Base-by-base conservation (phyloP, 75 land plant genomes). In the Isoetes taiwanensis region DNA sequence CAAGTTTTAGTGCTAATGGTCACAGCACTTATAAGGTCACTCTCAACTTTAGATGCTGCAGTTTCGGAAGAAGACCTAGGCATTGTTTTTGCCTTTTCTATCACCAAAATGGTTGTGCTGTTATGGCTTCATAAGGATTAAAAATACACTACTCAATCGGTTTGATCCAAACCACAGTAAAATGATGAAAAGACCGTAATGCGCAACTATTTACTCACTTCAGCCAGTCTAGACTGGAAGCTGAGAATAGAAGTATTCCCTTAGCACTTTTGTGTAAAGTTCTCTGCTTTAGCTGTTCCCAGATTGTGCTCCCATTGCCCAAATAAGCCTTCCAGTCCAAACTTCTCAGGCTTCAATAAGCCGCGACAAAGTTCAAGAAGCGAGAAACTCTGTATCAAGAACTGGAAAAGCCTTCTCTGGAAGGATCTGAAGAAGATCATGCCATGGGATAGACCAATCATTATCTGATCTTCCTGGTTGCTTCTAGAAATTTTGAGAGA, bases 31-130 rank as follows among this genome's bases (percentile, higher is more conserved):
- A 94, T 89, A 2, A 85, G 43, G 54, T 89, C 83, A 43, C 60
- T 52, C 62, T 94, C 99, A 41, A 80, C 81, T 46, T 66, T 80
- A 30, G 83, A 77, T 58, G 46, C 64, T 72, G 62, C 58, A 64
- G 85, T 88, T 37, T 63, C 78, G 99, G 86, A 38, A 84, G 58
- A 40, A 94, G 69, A 43, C 74, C 75, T 29, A 94, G 50, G 54
- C 99, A 94, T 41, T 85, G 78, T 62, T n/a, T 72, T 80, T 43
- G 99, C 96, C 70, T 77, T 88, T 76, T 89, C 87, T 38, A 94
- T 82, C 99, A 88, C 82, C 60, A 70, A 62, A 33, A 64, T n/a
- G n/a, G n/a, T n/a, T n/a, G n/a, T n/a, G n/a, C n/a, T n/a, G n/a
- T n/a, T n/a, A n/a, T n/a, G n/a, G n/a, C n/a, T n/a, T n/a, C n/a